A percentile compares a stretch with the other conserved stretches of the same genome.
phyloP scores from a whole-genome alignment of 2,329 filamentous ascomycete genomes.

The Aspergillus uvarum region DNA sequence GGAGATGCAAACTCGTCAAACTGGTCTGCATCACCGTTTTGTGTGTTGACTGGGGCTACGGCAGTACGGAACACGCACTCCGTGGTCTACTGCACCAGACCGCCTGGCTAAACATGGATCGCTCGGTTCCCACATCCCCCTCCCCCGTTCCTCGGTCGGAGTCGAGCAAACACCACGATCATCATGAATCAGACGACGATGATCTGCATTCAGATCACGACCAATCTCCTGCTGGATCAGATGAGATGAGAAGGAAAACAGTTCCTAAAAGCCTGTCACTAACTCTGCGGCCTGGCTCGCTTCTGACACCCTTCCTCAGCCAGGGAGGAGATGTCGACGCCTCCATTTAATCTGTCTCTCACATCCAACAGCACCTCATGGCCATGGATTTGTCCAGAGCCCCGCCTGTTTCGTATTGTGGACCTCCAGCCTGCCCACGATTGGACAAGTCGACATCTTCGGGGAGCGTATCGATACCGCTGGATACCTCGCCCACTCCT shows the following conservation, averaged over 20 bases:
- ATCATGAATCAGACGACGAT: constrained; percentile 9
- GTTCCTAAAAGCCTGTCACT: background rate
- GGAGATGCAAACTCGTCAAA: background rate
- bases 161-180: constrained; percentile 12
- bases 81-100: constrained; percentile 3
- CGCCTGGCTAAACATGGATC: constrained; percentile 8
- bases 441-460: constrained; percentile 10
- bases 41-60: background rate
- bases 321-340: background rate
- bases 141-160: constrained; percentile 14
- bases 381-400: constrained; percentile 7
- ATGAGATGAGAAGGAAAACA: background rate
- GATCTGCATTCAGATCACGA: background rate
- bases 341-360: constrained; percentile 14
- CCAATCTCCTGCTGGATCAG: background rate
- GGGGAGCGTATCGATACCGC: constrained; percentile 8
- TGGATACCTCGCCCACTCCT: constrained; percentile 5
- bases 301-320: background rate
- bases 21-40: background rate
- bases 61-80: background rate
- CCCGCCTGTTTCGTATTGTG: constrained; percentile 9
- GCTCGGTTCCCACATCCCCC: background rate
- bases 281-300: background rate
- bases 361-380: constrained; percentile 6
- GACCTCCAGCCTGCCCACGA: constrained; percentile 4